phyloP scores from a whole-genome alignment of 257 asterid genomes.

The Jacaranda copaia region DNA sequence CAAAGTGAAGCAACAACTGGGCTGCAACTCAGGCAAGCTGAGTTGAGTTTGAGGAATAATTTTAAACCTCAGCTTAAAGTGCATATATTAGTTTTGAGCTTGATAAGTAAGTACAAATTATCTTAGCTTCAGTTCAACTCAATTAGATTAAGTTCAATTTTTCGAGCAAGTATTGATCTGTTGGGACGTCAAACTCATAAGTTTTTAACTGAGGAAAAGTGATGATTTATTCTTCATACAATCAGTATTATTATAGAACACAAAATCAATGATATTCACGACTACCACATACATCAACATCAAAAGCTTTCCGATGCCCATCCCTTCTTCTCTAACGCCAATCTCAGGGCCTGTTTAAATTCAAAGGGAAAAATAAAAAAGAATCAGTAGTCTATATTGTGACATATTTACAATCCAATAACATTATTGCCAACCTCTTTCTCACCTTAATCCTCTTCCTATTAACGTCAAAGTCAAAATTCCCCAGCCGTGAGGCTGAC shows the following conservation, averaged over 20 bases:
- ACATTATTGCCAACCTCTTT: background rate
- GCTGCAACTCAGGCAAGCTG: too few species aligned
- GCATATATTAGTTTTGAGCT: too few species aligned
- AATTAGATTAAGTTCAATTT: too few species aligned
- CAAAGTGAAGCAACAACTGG: too few species aligned
- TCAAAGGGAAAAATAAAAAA: background rate
- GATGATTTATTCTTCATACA: background rate
- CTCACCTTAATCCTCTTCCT: conserved; percentile 3
- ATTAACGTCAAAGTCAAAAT: background rate
- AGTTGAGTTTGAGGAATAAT: too few species aligned
- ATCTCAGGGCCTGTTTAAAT: background rate
- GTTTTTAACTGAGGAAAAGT: background rate
- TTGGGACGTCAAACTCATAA: background rate
- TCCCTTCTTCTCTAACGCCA: background rate
- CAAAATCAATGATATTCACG: background rate
- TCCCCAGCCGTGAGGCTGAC: background rate
- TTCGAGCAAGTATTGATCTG: too few species aligned
- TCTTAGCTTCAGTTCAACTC: too few species aligned
- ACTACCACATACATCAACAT: background rate
- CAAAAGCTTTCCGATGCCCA: conserved; percentile 7
- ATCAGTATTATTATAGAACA: background rate
- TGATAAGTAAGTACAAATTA: too few species aligned
- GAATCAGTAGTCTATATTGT: background rate
- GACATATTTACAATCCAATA: background rate
- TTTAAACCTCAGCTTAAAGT: too few species aligned